phyloP scores from a whole-genome alignment of 768 basidiomycete genomes.

The Kondoa subrosea region DNA sequence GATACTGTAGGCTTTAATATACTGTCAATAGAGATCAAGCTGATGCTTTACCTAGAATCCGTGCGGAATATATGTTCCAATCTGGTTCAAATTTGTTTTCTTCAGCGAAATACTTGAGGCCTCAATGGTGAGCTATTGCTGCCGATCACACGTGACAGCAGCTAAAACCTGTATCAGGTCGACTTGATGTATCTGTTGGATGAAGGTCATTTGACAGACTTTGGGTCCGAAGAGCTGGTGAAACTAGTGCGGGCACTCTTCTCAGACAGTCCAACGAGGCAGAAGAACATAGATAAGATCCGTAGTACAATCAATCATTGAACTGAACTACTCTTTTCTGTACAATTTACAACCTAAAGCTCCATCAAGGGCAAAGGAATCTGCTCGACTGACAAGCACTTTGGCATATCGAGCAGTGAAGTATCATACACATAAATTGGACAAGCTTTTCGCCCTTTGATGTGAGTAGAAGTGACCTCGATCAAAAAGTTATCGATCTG shows the following conservation, averaged over 20 bases:
- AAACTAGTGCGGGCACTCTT: slow-evolving; percentile 35
- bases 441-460: background rate
- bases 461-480: background rate
- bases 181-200: slow-evolving; percentile 37
- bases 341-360: too few species aligned
- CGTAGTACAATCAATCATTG: background rate
- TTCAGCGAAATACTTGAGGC: slow-evolving; percentile 35
- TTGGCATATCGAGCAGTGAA: background rate
- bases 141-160: background rate
- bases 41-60: slow-evolving; percentile 20
- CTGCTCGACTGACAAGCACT: background rate
- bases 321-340: too few species aligned
- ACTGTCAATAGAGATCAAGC: background rate
- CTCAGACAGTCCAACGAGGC: slow-evolving; percentile 24
- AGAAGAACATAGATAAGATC: slow-evolving; percentile 26
- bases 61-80: slow-evolving; percentile 32
- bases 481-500: background rate
- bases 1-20: slow-evolving; percentile 6
- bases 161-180: slow-evolving; percentile 24
- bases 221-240: slow-evolving; percentile 33
- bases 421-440: background rate
- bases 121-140: slow-evolving; percentile 16
- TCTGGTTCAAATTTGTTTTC: slow-evolving; percentile 38
- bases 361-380: background rate
- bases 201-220: slow-evolving; percentile 35